phyloP scores from a whole-genome alignment of 176 grass and related monocot genomes.

The Alloteropsis semialata region DNA sequence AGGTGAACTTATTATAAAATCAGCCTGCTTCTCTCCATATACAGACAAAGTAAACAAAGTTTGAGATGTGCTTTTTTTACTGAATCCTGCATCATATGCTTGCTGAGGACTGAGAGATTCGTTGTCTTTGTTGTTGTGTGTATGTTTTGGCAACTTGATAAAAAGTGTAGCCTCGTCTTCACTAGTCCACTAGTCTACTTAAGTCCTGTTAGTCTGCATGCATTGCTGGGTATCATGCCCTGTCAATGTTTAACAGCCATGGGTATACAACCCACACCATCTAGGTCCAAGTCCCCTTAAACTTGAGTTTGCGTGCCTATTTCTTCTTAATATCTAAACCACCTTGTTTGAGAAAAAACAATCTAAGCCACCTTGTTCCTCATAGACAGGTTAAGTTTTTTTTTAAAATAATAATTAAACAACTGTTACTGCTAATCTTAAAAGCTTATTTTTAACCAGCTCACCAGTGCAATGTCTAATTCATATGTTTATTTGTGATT shows the following conservation, averaged over 20 bases:
- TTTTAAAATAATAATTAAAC: neutral
- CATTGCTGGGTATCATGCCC: slow-evolving; percentile 13
- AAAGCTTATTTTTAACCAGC: neutral
- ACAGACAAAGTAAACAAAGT: neutral
- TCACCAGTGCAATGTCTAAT: neutral
- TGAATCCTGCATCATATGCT: neutral
- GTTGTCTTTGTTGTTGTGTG: neutral
- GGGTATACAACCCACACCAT: neutral
- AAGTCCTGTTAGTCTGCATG: neutral
- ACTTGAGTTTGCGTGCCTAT: neutral
- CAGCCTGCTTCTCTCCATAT: neutral
- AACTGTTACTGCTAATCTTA: slow-evolving; percentile 3
- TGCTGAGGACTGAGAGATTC: neutral
- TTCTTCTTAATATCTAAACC: neutral
- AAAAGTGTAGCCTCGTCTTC: neutral
- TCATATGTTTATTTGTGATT: slow-evolving; percentile 25
- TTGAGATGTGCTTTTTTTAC: slow-evolving; percentile 19
- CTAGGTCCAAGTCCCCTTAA: neutral
- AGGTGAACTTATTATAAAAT: slow-evolving; percentile 46
- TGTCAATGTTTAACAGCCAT: neutral
- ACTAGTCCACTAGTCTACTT: neutral
- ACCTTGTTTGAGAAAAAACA: too few species aligned
- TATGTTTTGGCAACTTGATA: slow-evolving; percentile 12
- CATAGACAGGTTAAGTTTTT: neutral
- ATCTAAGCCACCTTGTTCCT: neutral